These are phyloP conservation scores for Suillus variegatus DNA, from an alignment of 768 basidiomycete species.

Conservation along the genomic window DNA sequence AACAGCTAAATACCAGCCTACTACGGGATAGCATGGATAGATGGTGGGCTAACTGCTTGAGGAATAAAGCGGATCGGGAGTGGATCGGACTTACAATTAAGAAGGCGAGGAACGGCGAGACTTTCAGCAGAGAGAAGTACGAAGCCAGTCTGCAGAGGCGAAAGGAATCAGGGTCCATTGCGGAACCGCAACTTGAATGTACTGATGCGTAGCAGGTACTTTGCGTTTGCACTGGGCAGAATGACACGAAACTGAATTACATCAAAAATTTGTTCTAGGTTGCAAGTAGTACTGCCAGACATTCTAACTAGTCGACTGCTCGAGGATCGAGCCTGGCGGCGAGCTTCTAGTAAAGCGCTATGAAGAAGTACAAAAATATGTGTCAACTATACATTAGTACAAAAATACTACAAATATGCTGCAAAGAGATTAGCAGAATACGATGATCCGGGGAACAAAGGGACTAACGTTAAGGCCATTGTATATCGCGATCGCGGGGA, in stretches of 20 bases:
- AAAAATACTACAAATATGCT: constrained; percentile 7
- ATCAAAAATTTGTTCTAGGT: background rate
- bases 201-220: background rate
- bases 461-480: background rate
- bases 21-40: constrained; percentile 68
- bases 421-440: background rate
- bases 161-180: constrained; percentile 37
- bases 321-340: background rate
- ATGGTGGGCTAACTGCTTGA: constrained; percentile 78
- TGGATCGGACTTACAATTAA: constrained; percentile 54
- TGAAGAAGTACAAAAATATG: constrained; percentile 3
- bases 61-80: constrained; percentile 57
- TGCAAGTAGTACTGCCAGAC: background rate
- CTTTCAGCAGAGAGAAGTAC: constrained; percentile 63
- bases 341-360: background rate
- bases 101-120: constrained; percentile 46
- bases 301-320: background rate
- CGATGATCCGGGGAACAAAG: background rate
- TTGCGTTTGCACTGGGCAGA: background rate
- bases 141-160: constrained; percentile 47
- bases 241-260: background rate
- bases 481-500: background rate
- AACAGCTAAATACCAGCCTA: constrained; percentile 47
- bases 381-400: background rate
- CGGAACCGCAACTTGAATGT: constrained; percentile 8